A percentile compares a stretch with the other conserved stretches of the same genome.
Evolutionary conservation across 352 stramenopile genomes (phyloP).

Genomic region (Globisporangium acanthophoron): DNA sequence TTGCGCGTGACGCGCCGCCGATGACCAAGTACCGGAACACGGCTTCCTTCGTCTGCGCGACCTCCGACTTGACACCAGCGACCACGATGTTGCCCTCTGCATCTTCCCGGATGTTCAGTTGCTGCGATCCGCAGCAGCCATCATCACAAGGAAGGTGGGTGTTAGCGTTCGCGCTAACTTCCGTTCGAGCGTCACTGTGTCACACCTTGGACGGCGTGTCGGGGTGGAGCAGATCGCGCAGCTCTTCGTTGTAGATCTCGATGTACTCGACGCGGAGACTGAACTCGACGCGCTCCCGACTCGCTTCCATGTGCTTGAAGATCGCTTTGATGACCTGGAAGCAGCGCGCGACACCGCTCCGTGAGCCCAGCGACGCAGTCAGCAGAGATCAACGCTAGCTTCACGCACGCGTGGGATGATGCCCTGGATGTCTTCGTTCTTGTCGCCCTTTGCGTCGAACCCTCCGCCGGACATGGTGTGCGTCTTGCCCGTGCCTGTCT

Average conservation of each 20-base stretch:
- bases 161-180: neutral
- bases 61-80: constrained; percentile 78
- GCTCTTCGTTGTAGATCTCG: constrained; percentile 99
- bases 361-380: neutral
- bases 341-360: neutral
- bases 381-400: neutral
- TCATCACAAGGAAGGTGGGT: neutral
- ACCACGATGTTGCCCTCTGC: constrained; percentile 76
- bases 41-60: constrained; percentile 66
- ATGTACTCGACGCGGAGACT: constrained; percentile 94
- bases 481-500: constrained; percentile 92
- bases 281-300: constrained; percentile 56
- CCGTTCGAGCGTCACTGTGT: neutral
- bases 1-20: constrained; percentile 70
- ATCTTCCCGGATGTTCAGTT: constrained; percentile 77
- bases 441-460: constrained; percentile 49
- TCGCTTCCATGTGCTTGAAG: constrained; percentile 54
- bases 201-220: constrained; percentile 63
- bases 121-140: constrained; percentile 13
- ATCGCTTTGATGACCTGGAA: constrained; percentile 59
- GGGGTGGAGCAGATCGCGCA: constrained; percentile 91
- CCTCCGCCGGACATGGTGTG: constrained; percentile 90
- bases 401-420: constrained; percentile 80
- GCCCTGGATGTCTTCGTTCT: constrained; percentile 53
- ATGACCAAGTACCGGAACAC: constrained; percentile 81